Percentiles rank a stretch among this genome's conserved stretches.
These are phyloP conservation scores for Trichaptum fuscoviolaceum DNA, from an alignment of 768 basidiomycete species.

Conservation along the genomic window DNA sequence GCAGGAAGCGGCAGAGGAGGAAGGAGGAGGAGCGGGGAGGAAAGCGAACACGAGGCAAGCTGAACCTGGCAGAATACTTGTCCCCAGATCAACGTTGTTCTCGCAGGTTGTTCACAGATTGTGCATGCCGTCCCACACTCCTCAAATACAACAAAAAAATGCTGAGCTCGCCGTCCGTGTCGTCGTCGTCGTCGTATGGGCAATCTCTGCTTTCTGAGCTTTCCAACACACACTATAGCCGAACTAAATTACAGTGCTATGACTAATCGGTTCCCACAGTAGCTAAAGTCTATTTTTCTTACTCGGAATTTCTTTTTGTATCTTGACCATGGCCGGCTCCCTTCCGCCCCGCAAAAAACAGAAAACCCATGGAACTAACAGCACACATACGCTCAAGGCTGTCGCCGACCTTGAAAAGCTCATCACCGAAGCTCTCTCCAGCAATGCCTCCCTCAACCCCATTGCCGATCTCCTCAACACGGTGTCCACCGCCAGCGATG, in stretches of 20 bases:
- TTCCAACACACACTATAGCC: not conserved
- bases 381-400: conserved; percentile 13
- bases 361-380: conserved; percentile 34
- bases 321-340: conserved; percentile 26
- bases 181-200: not conserved
- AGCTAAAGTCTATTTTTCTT: not conserved
- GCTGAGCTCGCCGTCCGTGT: not conserved
- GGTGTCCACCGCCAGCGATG: conserved; percentile 39
- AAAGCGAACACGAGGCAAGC: conserved; percentile 4
- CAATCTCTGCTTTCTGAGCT: not conserved
- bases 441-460: conserved; percentile 65
- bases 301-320: not conserved
- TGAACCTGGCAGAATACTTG: not conserved
- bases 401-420: conserved; percentile 49
- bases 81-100: not conserved
- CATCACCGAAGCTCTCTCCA: conserved; percentile 47
- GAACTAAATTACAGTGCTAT: not conserved
- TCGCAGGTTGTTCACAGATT: not conserved
- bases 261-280: not conserved
- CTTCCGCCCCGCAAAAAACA: conserved; percentile 49
- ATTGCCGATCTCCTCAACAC: conserved; percentile 70
- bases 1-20: not conserved
- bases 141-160: not conserved
- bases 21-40: not conserved
- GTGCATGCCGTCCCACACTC: not conserved